Evolutionary conservation across 73 alveolate species (phyloP).

Genomic region (Loxodes magnus): DNA sequence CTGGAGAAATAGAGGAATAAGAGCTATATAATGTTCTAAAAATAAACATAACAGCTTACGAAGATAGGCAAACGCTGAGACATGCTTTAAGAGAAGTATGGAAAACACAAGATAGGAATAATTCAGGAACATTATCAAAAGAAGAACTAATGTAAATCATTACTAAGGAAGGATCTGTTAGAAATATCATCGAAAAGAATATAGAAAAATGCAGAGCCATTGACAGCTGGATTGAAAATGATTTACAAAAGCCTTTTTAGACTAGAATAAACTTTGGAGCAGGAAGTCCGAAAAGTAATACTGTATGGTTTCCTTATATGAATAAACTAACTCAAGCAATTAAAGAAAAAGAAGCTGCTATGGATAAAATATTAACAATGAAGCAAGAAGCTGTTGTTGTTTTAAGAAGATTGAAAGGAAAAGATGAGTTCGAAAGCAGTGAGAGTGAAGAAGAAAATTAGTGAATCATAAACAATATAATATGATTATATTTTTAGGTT

Average conservation of each 20-base stretch:
- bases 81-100: constrained; percentile 41
- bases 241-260: constrained; percentile 42
- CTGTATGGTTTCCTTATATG: constrained; percentile 30
- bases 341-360: constrained; percentile 49
- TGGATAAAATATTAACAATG: no score
- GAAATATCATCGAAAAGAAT: constrained; percentile 40
- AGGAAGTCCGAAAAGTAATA: constrained; percentile 30
- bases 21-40: constrained; percentile 62
- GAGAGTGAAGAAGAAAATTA: no score
- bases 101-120: constrained; percentile 55
- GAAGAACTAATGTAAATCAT: constrained; percentile 53
- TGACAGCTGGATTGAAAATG: constrained; percentile 60
- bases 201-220: constrained; percentile 34
- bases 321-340: constrained; percentile 33
- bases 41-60: constrained; percentile 28
- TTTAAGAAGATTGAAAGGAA: no score
- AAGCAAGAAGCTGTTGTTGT: no score
- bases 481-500: no score
- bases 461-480: no score
- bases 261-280: constrained; percentile 35
- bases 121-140: constrained; percentile 58
- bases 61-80: constrained; percentile 46
- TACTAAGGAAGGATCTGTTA: constrained; percentile 23
- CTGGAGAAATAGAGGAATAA: constrained; percentile 52
- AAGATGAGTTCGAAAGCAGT: no score